Evolutionary conservation across 2,329 filamentous ascomycete genomes (phyloP).

Genomic region (Trichoderma arundinaceum): DNA sequence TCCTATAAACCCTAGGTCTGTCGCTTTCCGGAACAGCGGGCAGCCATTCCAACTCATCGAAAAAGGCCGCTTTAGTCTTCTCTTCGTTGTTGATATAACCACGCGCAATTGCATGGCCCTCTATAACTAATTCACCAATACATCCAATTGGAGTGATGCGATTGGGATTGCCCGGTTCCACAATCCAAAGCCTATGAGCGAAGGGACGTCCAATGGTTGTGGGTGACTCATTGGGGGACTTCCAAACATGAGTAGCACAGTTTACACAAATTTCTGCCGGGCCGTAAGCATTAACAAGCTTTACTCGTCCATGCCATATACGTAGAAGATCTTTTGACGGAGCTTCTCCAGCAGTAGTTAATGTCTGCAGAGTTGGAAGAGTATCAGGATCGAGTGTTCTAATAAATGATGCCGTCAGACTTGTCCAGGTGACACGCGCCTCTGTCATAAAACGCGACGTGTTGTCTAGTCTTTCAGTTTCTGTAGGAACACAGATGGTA

Average conservation of each 20-base stretch:
- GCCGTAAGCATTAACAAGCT: slow-evolving; percentile 29
- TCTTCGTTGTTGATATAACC: slow-evolving; percentile 32
- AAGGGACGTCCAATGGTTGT: slow-evolving; percentile 28
- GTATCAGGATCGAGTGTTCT: neutral
- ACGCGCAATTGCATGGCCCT: slow-evolving; percentile 35
- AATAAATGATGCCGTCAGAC: slow-evolving; percentile 33
- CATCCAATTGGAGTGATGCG: slow-evolving; percentile 33
- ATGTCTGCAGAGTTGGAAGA: neutral
- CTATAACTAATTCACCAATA: slow-evolving; percentile 36
- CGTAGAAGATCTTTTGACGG: neutral
- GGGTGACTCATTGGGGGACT: neutral
- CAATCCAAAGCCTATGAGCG: slow-evolving; percentile 32
- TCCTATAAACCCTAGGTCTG: slow-evolving; percentile 16
- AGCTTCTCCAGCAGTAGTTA: slow-evolving; percentile 9
- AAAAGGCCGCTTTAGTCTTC: slow-evolving; percentile 27
- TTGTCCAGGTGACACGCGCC: slow-evolving; percentile 12
- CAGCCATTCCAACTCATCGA: slow-evolving; percentile 19
- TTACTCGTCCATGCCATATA: slow-evolving; percentile 27
- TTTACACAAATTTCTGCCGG: slow-evolving; percentile 31
- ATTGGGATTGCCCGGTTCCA: slow-evolving; percentile 31
- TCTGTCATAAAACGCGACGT: slow-evolving; percentile 23
- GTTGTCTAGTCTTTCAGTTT: slow-evolving; percentile 31
- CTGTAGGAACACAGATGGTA: slow-evolving; percentile 34
- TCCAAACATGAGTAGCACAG: neutral
- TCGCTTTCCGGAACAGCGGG: neutral